Evolutionary conservation across 768 basidiomycete genomes (phyloP).

Genomic region (Russula olivacea): DNA sequence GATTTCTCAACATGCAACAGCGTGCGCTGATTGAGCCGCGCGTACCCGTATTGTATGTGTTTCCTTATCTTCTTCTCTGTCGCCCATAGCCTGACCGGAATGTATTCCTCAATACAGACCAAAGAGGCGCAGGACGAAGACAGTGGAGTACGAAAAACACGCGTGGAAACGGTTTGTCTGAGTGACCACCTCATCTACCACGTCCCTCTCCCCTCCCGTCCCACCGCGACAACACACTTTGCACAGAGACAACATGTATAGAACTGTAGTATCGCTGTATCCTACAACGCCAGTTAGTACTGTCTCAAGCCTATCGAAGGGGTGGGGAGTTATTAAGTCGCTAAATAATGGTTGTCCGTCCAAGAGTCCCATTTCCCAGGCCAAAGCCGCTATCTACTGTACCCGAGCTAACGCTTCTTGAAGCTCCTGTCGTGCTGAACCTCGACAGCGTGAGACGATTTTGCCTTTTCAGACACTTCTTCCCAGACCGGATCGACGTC

Average conservation of each 20-base stretch:
- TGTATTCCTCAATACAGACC: slow-evolving; percentile 36
- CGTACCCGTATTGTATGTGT: slow-evolving; percentile 62
- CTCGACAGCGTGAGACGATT: slow-evolving; percentile 48
- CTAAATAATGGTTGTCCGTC: not conserved
- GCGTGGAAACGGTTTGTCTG: slow-evolving; percentile 65
- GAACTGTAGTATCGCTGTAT: slow-evolving; percentile 12
- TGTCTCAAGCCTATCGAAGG: not conserved
- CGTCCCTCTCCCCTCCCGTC: not conserved
- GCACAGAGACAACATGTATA: not conserved
- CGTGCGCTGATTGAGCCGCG: slow-evolving; percentile 84
- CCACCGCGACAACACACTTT: not conserved
- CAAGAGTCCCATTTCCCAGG: not conserved
- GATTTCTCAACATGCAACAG: slow-evolving; percentile 83
- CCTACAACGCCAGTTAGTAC: slow-evolving; percentile 1
- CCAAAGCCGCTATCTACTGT: not conserved
- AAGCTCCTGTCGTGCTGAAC: slow-evolving; percentile 61
- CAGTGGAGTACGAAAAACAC: slow-evolving; percentile 70
- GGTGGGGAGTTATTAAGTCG: not conserved
- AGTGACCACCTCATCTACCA: not conserved
- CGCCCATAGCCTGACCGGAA: not conserved
- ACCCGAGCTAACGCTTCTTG: slow-evolving; percentile 3
- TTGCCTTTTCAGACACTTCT: slow-evolving; percentile 62
- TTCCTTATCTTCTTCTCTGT: not conserved
- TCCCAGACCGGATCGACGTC: slow-evolving; percentile 99
- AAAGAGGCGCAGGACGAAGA: slow-evolving; percentile 47